Evolutionary conservation across 495 filamentous ascomycete genomes (phyloP).

Genomic region (Trichoderma asperelloides): DNA sequence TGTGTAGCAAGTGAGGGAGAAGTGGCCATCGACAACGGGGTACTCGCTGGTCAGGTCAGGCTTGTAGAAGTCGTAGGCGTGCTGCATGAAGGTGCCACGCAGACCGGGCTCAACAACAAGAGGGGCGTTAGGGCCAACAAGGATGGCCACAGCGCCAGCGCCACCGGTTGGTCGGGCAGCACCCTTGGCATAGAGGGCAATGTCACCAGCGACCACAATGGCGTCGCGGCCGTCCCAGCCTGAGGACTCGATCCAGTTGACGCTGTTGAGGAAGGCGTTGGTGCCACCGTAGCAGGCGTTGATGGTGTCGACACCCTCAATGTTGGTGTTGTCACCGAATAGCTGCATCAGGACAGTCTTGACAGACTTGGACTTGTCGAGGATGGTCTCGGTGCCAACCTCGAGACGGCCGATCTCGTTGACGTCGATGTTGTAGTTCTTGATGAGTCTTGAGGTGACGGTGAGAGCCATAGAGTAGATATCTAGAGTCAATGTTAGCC

Average conservation of each 20-base stretch:
- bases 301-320: constrained; percentile 92
- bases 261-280: constrained; percentile 91
- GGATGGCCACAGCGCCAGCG: constrained; percentile 88
- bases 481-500: constrained; percentile 42
- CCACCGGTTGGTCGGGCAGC: constrained; percentile 91
- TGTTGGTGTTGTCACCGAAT: constrained; percentile 77
- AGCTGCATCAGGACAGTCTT: constrained; percentile 99
- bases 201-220: constrained; percentile 91
- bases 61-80: constrained; percentile 99
- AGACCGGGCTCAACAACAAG: constrained; percentile 87
- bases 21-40: constrained; percentile 93
- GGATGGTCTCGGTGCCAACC: constrained; percentile 94
- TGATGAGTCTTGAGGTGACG: constrained; percentile 74
- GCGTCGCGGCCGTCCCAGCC: constrained; percentile 95
- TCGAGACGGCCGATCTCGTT: constrained; percentile 87
- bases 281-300: constrained; percentile 99
- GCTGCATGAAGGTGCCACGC: constrained; percentile 84
- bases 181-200: constrained; percentile 96
- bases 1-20: constrained; percentile 90
- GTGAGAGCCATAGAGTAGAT: constrained; percentile 97
- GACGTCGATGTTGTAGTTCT: constrained; percentile 89
- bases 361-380: constrained; percentile 99
- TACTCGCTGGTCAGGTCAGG: constrained; percentile 97
- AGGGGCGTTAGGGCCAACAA: constrained; percentile 88
- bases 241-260: constrained; percentile 98